Conservation (phyloP, 176 grass and related monocot genomes). For the Lolium rigidum region DNA sequence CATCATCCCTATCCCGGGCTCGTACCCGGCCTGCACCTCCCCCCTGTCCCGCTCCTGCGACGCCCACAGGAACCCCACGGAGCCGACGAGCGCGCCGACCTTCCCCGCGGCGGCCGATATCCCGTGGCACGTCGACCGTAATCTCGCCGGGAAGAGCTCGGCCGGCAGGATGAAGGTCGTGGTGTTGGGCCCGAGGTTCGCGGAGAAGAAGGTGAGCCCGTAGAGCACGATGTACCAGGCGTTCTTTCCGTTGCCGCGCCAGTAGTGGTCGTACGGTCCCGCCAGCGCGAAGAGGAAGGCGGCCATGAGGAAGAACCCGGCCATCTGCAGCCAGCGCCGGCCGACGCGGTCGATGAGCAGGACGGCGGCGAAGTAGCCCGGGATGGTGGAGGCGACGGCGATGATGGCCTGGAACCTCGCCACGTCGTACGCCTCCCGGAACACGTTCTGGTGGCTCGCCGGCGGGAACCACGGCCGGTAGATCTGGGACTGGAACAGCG, state of each 20-base stretch:
- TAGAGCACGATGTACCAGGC: conserved; percentile 62
- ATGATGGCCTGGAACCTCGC: conserved; percentile 67
- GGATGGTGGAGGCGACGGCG: conserved; percentile 56
- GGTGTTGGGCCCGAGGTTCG: conserved; percentile 79
- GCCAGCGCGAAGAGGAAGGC: conserved; percentile 68
- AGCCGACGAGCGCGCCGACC: conserved; percentile 47
- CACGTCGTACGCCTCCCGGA: conserved; percentile 57
- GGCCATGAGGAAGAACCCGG: conserved; percentile 65
- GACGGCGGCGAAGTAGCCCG: conserved; percentile 59
- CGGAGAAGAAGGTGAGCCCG: conserved; percentile 71
- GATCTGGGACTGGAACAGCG: conserved; percentile 54
- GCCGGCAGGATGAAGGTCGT: conserved; percentile 74
- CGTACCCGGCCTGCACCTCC: background rate
- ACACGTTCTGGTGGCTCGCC: conserved; percentile 39
- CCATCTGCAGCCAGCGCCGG: conserved; percentile 55
- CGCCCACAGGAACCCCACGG: conserved; percentile 58
- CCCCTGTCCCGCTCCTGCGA: conserved; percentile 33
- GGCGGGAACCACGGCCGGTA: conserved; percentile 41
- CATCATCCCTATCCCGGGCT: conserved; percentile 63
- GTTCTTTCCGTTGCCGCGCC: conserved; percentile 40
- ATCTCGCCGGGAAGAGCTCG: conserved; percentile 62
- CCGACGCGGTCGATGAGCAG: conserved; percentile 58
- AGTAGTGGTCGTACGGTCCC: conserved; percentile 58
- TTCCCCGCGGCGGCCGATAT: conserved; percentile 64
- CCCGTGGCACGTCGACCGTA: conserved; percentile 65